Conservation (phyloP, 495 filamentous ascomycete genomes). For the Neurospora sp. region DNA sequence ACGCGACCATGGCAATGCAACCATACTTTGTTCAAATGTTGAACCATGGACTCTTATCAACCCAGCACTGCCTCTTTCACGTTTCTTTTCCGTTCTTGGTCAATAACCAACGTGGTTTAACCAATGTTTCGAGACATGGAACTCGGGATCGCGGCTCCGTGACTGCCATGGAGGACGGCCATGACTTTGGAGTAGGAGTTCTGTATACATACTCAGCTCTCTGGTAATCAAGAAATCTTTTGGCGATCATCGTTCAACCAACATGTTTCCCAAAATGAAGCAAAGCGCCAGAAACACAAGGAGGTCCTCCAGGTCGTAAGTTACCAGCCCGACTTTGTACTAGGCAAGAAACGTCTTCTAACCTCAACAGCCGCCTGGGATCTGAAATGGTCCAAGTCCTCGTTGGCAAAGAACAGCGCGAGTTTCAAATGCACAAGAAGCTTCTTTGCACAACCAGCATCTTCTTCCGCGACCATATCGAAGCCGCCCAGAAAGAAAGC, state of each 20-base stretch:
- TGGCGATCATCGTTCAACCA: not conserved
- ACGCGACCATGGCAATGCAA: not conserved
- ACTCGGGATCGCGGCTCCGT: not conserved
- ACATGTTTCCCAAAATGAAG: not conserved
- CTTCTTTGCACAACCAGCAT: constrained; percentile 26
- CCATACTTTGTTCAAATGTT: not conserved
- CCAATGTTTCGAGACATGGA: not conserved
- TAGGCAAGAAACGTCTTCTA: not conserved
- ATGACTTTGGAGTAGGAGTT: not conserved
- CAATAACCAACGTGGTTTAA: not conserved
- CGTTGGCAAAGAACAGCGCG: constrained; percentile 30
- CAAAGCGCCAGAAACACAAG: not conserved
- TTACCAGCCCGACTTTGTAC: not conserved
- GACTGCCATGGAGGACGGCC: not conserved
- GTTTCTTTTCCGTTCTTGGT: not conserved
- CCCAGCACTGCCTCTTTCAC: not conserved
- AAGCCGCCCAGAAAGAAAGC: constrained; percentile 10
- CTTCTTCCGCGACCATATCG: constrained; percentile 33
- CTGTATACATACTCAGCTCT: not conserved
- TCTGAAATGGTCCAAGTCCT: constrained; percentile 28
- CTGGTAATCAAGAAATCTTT: not conserved
- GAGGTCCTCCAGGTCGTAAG: not conserved
- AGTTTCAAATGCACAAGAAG: constrained; percentile 31
- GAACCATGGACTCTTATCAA: not conserved
- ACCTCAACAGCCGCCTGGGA: constrained; percentile 13